A percentile compares a stretch with the other conserved stretches of the same genome.
These are phyloP conservation scores for Kwoniella pini DNA, from an alignment of 768 basidiomycete genomes.

Conservation along the genomic window DNA sequence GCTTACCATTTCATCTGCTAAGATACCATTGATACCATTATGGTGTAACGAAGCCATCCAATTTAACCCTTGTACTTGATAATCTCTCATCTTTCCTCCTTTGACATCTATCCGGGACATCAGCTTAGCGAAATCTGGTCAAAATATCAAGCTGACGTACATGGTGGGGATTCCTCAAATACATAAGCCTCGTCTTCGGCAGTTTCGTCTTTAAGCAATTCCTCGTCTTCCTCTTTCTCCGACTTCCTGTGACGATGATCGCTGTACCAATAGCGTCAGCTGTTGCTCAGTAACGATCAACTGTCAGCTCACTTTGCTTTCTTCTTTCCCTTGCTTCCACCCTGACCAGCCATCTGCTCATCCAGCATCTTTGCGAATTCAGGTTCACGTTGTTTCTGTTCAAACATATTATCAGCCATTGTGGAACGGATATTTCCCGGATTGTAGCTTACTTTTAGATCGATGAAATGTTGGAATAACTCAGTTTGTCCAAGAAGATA, in stretches of 20 bases:
- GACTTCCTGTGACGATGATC: constrained; percentile 89
- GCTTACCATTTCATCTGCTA: constrained; percentile 94
- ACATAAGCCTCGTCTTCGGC: constrained; percentile 89
- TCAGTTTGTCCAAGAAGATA: constrained; percentile 98
- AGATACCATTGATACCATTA: constrained; percentile 93
- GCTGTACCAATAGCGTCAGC: constrained; percentile 55
- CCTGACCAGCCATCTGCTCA: constrained; percentile 61
- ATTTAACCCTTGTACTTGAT: constrained; percentile 93
- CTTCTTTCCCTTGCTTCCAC: constrained; percentile 80
- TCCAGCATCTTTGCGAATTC: constrained; percentile 88
- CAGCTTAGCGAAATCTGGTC: neutral
- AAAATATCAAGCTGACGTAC: constrained; percentile 58
- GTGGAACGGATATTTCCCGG: neutral
- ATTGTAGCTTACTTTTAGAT: constrained; percentile 82
- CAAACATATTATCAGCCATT: neutral
- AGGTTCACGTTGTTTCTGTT: constrained; percentile 83
- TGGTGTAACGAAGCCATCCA: constrained; percentile 97
- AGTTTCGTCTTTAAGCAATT: constrained; percentile 83
- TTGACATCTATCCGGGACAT: constrained; percentile 66
- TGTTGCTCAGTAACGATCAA: neutral
- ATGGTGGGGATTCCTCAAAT: constrained; percentile 90
- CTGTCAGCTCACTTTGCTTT: constrained; percentile 65
- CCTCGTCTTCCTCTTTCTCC: constrained; percentile 98
- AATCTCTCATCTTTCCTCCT: constrained; percentile 81
- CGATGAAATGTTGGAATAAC: constrained; percentile 96